Evolutionary conservation across 176 grass and related monocot genomes (phyloP).

Genomic region (Phoenix roebelenii): DNA sequence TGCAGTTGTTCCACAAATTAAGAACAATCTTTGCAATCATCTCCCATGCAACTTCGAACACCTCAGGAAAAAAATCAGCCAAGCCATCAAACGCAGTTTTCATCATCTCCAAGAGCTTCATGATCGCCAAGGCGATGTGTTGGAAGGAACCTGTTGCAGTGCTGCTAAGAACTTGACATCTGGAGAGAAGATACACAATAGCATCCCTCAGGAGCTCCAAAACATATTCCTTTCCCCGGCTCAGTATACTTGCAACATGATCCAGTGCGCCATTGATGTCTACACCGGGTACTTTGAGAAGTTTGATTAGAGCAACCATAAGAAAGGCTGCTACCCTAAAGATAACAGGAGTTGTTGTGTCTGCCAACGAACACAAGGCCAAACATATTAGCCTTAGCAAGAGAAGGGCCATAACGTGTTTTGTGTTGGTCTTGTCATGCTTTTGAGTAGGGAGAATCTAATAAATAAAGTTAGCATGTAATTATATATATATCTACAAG

Average conservation of each 20-base stretch:
- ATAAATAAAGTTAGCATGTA: too few relatives aligned
- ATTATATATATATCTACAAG: too few relatives aligned
- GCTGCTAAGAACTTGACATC: background rate
- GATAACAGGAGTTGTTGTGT: background rate
- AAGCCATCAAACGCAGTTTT: background rate
- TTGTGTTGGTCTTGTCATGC: too few relatives aligned
- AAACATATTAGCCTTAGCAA: conserved; percentile 1
- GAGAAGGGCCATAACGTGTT: background rate
- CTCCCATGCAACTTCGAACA: too few relatives aligned
- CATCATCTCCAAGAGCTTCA: conserved; percentile 1
- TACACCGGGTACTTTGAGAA: background rate
- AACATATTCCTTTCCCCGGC: background rate
- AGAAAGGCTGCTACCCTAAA: background rate
- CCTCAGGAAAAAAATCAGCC: too few relatives aligned
- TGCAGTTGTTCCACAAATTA: too few relatives aligned
- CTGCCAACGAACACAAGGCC: background rate
- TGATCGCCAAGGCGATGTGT: background rate
- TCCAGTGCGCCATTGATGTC: background rate
- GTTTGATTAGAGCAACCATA: background rate
- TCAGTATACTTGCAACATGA: background rate
- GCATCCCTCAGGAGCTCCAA: background rate
- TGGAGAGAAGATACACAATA: background rate
- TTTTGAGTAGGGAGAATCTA: too few relatives aligned
- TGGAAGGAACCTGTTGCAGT: background rate
- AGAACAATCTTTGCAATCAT: too few relatives aligned